A percentile compares a stretch with the other conserved stretches of the same genome.
These are phyloP conservation scores for Symmetrospora coprosmae DNA, from an alignment of 768 basidiomycete genomes.

Conservation along the genomic window DNA sequence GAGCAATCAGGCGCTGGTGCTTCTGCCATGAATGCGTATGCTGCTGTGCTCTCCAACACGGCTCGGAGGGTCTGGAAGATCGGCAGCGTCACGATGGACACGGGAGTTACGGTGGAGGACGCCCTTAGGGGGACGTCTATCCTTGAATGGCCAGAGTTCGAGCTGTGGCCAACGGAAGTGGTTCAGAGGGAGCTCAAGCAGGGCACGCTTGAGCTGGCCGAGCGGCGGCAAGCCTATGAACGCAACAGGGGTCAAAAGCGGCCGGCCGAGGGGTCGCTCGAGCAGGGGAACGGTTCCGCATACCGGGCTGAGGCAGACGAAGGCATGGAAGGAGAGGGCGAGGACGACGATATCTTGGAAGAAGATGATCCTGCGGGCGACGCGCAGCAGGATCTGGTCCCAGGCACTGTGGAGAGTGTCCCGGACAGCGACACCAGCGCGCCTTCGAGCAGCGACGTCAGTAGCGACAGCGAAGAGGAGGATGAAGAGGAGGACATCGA, in stretches of 20 bases:
- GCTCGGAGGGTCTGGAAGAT: background rate
- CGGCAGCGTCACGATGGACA: background rate
- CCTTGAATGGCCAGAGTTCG: constrained; percentile 14
- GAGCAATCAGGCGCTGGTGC: background rate
- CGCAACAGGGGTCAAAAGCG: background rate
- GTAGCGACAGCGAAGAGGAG: background rate
- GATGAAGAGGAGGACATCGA: background rate
- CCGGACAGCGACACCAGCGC: background rate
- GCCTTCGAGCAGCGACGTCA: background rate
- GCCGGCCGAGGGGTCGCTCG: background rate
- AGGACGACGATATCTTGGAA: no score
- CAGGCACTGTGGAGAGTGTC: no score
- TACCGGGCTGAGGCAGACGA: background rate
- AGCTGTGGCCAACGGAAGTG: background rate
- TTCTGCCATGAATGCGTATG: background rate
- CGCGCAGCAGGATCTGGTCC: no score
- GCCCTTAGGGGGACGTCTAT: constrained; percentile 2
- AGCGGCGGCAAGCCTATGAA: background rate
- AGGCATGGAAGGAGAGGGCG: background rate
- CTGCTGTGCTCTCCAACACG: background rate
- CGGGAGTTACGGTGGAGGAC: background rate
- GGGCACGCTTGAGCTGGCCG: background rate
- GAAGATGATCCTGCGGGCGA: no score
- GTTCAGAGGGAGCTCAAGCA: background rate
- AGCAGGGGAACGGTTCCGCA: no score